phyloP scores from a whole-genome alignment of 129 eudicot species.

The Artemisia annua region DNA sequence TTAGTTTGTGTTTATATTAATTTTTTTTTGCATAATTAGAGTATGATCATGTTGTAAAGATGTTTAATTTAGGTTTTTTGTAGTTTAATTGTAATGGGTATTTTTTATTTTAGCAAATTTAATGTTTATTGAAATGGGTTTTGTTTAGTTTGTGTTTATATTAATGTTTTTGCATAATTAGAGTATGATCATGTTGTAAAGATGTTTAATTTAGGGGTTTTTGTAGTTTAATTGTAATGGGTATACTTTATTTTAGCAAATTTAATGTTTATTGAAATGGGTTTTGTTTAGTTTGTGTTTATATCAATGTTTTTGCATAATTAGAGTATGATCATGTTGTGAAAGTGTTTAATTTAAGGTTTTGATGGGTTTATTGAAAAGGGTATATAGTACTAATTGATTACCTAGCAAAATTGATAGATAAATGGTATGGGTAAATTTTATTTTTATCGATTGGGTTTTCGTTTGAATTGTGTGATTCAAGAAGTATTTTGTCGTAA shows the following conservation, averaged over 20 bases:
- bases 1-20: not conserved
- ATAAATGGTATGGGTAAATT: no score
- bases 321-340: not conserved
- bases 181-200: not conserved
- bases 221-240: not conserved
- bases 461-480: no score
- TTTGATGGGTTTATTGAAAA: not conserved
- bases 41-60: not conserved
- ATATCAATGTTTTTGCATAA: not conserved
- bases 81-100: not conserved
- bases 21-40: not conserved
- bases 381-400: not conserved
- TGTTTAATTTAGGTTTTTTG: not conserved
- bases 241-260: not conserved
- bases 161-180: not conserved
- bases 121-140: not conserved
- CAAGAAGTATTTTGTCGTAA: no score
- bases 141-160: conserved; percentile 10
- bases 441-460: not conserved
- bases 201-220: not conserved
- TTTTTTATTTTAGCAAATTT: not conserved
- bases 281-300: conserved; percentile 15
- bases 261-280: no score
- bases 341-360: not conserved
- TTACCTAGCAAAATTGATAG: not conserved